Conservation (phyloP, 371 early-diverging fungal species). For the Caulochytrium protostelioides region DNA sequence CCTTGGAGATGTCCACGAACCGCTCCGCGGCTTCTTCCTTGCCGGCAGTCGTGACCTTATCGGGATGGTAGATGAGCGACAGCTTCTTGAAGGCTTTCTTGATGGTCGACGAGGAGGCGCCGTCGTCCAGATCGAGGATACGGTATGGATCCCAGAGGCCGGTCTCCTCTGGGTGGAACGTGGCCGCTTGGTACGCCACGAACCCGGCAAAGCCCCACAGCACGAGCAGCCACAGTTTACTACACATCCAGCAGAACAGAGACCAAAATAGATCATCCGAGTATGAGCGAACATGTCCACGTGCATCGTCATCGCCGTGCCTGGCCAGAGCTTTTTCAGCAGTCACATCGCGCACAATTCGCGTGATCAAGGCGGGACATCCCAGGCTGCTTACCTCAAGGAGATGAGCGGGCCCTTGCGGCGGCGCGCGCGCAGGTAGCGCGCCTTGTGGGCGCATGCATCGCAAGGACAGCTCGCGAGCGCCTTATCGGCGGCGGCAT, state of each 20-base stretch:
- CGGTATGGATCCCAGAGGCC: conserved; percentile 79
- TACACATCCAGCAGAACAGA: too few species aligned
- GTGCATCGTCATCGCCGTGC: too few species aligned
- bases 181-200: conserved; percentile 50
- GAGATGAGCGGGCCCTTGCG: too few species aligned
- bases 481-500: not conserved
- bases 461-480: not conserved
- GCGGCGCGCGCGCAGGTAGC: too few species aligned
- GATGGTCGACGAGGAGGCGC: conserved; percentile 34
- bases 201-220: conserved; percentile 61
- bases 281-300: too few species aligned
- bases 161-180: conserved; percentile 37
- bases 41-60: conserved; percentile 38
- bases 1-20: conserved; percentile 64
- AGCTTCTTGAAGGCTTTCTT: conserved; percentile 50
- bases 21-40: conserved; percentile 35
- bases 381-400: too few species aligned
- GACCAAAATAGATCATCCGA: too few species aligned
- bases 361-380: too few species aligned
- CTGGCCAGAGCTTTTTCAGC: too few species aligned
- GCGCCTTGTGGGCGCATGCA: not conserved
- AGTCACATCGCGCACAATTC: too few species aligned
- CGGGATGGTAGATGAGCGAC: conserved; percentile 47
- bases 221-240: too few species aligned
- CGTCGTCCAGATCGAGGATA: conserved; percentile 53